These are phyloP conservation scores for Wickerhamomyces subpelliculosus DNA, from an alignment of 805 yeast species.

Conservation along the genomic window DNA sequence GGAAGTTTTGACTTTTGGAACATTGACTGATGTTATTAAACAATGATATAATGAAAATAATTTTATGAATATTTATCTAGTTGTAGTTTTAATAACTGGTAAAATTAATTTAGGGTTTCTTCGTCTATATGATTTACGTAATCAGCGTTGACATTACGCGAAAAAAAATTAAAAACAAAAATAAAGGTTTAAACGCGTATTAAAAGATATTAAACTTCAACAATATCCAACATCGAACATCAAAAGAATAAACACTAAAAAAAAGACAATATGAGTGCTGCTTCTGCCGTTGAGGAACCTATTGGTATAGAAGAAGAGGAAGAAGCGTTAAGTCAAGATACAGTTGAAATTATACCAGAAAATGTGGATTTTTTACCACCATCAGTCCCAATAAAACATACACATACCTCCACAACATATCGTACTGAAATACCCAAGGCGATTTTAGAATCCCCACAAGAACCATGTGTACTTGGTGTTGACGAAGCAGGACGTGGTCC, in stretches of 20 bases:
- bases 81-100: too few species aligned
- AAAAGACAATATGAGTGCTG: background rate
- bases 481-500: constrained; percentile 99
- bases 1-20: constrained; percentile 70
- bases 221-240: background rate
- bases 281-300: background rate
- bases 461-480: constrained; percentile 64
- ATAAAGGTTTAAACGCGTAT: too few species aligned
- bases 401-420: constrained; percentile 40
- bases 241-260: background rate
- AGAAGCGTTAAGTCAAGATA: too few species aligned
- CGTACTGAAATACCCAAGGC: constrained; percentile 41
- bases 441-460: constrained; percentile 25
- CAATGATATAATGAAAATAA: constrained; percentile 33
- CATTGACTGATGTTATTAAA: constrained; percentile 57
- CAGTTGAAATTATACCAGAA: too few species aligned
- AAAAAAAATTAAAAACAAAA: too few species aligned
- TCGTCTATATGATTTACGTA: background rate
- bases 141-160: too few species aligned
- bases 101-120: too few species aligned
- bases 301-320: background rate
- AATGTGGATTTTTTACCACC: constrained; percentile 25
- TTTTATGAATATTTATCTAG: background rate
- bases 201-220: background rate
- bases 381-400: constrained; percentile 24